These are phyloP conservation scores for Mycena filopes DNA, from an alignment of 768 basidiomycete genomes.

Conservation along the genomic window DNA sequence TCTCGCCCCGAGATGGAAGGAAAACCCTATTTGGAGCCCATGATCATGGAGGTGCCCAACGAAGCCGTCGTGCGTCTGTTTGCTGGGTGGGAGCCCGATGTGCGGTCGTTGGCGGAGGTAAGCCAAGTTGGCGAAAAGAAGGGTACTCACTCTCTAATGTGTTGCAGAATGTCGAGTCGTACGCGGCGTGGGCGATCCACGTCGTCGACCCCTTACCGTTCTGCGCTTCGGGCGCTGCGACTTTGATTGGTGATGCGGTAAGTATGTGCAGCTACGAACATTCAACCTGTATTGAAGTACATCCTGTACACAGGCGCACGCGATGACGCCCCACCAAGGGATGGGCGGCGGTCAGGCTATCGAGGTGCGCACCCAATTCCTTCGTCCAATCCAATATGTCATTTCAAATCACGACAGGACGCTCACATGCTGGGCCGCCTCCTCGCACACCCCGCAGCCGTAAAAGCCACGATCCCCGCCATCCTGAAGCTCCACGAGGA, in stretches of 20 bases:
- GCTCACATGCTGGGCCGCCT: slow-evolving; percentile 17
- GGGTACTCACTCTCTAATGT: not conserved
- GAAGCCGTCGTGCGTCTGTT: slow-evolving; percentile 31
- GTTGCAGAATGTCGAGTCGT: slow-evolving; percentile 39
- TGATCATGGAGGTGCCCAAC: slow-evolving; percentile 31
- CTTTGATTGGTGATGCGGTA: slow-evolving; percentile 15
- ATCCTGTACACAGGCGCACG: not conserved
- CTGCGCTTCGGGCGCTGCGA: slow-evolving; percentile 7
- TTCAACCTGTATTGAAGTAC: not conserved
- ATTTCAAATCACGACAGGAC: slow-evolving; percentile 3
- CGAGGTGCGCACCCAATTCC: not conserved
- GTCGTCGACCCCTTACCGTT: slow-evolving; percentile 46
- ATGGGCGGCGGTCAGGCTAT: slow-evolving; percentile 21
- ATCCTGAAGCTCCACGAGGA: slow-evolving; percentile 14
- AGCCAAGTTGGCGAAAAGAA: not conserved
- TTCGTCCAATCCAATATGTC: not conserved
- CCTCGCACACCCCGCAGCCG: slow-evolving; percentile 2
- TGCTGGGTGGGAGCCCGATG: slow-evolving; percentile 38
- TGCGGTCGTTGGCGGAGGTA: slow-evolving; percentile 33
- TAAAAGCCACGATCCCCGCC: not conserved
- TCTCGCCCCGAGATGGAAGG: slow-evolving; percentile 35
- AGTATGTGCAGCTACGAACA: not conserved
- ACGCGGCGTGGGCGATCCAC: slow-evolving; percentile 53
- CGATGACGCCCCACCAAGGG: slow-evolving; percentile 24
- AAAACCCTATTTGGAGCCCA: slow-evolving; percentile 31